phyloP scores from a whole-genome alignment of 2,329 filamentous ascomycete species.

The Nemania sp. region DNA sequence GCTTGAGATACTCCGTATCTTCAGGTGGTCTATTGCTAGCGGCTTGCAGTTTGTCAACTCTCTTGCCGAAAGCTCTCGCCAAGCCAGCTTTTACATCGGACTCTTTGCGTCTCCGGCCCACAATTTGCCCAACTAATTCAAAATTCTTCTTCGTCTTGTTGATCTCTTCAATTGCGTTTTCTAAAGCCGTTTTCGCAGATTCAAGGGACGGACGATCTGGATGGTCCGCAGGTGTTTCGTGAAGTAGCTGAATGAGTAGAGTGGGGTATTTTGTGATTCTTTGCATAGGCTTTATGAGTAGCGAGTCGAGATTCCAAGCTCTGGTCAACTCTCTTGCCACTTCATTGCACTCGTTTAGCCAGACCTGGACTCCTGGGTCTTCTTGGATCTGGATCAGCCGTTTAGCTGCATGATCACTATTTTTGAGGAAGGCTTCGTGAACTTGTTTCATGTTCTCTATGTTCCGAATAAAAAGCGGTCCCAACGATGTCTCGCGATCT shows the following conservation, averaged over 20 bases:
- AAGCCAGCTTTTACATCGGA: slow-evolving; percentile 84
- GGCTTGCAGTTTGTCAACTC: slow-evolving; percentile 81
- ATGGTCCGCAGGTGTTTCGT: slow-evolving; percentile 79
- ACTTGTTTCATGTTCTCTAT: slow-evolving; percentile 63
- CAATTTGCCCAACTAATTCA: slow-evolving; percentile 87
- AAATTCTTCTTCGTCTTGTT: slow-evolving; percentile 96
- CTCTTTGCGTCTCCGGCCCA: slow-evolving; percentile 82
- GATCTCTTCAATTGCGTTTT: slow-evolving; percentile 78
- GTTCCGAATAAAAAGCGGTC: slow-evolving; percentile 58
- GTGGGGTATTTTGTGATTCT: slow-evolving; percentile 92
- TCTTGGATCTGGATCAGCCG: slow-evolving; percentile 65
- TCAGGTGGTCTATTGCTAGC: slow-evolving; percentile 65
- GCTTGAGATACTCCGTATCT: slow-evolving; percentile 77
- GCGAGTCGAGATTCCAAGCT: slow-evolving; percentile 91
- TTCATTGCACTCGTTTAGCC: slow-evolving; percentile 90
- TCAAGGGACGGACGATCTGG: slow-evolving; percentile 74
- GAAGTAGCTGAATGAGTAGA: slow-evolving; percentile 76
- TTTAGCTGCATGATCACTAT: slow-evolving; percentile 64
- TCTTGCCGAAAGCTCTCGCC: slow-evolving; percentile 86
- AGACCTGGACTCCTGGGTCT: slow-evolving; percentile 71
- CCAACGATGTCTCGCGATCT: slow-evolving; percentile 57
- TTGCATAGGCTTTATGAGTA: slow-evolving; percentile 97
- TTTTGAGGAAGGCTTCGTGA: slow-evolving; percentile 65
- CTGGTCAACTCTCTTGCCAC: slow-evolving; percentile 90
- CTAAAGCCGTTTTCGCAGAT: slow-evolving; percentile 55